Base-by-base conservation (phyloP, 768 basidiomycete species). In the Rubroboletus satanas region DNA sequence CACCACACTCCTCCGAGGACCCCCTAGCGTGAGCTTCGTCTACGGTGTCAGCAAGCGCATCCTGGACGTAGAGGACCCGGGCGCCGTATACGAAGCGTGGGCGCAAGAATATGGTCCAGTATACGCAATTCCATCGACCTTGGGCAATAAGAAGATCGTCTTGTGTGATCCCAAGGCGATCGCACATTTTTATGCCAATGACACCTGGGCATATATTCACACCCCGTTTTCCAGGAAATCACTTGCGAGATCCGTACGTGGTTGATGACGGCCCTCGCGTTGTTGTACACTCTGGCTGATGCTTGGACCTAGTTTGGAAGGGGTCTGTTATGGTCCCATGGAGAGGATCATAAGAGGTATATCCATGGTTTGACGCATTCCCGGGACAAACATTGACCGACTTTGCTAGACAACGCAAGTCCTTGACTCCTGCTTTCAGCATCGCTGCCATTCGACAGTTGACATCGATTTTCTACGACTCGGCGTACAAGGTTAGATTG, bases 261-360 rank as follows among this genome's bases (percentile, higher is more conserved):
- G 1, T 26, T n/a, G 17, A 33, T 33, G 1, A 14, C 2, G 2
- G 11, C 1, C 2, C 4, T 32, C 2, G 17, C 14, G 8, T 10
- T 14, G 9, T 14, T 8, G 8, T 58, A 8, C 17, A 28, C 1
- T 47, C 44, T 28, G 10, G 11, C 28, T 53, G 33, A 59, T 46
- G 26, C n/a, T 10, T 28, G 18, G 0, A 17, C 28, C 8, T 0
- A 63, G 55, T 9, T 52, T 11, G 74, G 76, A 0, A 66, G 59
- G n/a, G 73, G 74, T 4, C 36, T 77, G 2, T 7, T 62, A 5
- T 59, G 52, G 61, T 41, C 66, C 2, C 66, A 76, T 26, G 74
- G 77, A 6, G 79, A 81, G n/a, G 71, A 68, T 55, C 80, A 82
- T 49, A 70, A 61, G 44, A 71, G 79, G 79, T 77, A 47, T 9